Evolutionary conservation across 768 basidiomycete genomes (phyloP).

Genomic region (Trametes elegans): DNA sequence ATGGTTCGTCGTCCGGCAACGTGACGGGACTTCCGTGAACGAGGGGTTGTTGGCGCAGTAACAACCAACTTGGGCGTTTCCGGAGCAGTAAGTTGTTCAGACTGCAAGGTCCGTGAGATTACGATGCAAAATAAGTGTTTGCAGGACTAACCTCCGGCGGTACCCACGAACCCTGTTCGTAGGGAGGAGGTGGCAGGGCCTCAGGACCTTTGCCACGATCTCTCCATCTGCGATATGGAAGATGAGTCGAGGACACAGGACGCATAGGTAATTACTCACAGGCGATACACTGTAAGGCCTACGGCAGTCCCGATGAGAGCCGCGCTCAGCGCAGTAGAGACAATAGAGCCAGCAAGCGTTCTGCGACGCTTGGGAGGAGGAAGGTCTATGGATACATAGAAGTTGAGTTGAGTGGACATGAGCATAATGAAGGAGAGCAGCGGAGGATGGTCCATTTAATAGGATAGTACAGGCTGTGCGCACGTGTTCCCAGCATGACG

Average conservation of each 20-base stretch:
- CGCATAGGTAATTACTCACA: constrained; percentile 57
- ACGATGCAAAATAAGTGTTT: background rate
- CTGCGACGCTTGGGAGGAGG: constrained; percentile 77
- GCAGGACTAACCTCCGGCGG: constrained; percentile 34
- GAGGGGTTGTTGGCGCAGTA: constrained; percentile 37
- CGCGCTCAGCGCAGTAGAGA: constrained; percentile 81
- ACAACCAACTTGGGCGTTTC: constrained; percentile 28
- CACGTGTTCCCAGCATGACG: constrained; percentile 7
- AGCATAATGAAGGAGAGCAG: constrained; percentile 22
- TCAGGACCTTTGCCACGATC: constrained; percentile 62
- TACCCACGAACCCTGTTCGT: constrained; percentile 60
- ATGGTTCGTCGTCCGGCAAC: constrained; percentile 36
- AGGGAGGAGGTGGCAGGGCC: constrained; percentile 53
- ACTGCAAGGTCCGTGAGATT: background rate
- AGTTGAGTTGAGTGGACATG: constrained; percentile 27
- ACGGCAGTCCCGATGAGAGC: constrained; percentile 86
- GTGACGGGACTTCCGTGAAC: constrained; percentile 36
- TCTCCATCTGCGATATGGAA: constrained; percentile 58
- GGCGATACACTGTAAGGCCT: constrained; percentile 80
- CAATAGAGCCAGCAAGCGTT: constrained; percentile 77
- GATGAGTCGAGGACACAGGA: background rate
- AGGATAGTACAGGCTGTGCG: constrained; percentile 32
- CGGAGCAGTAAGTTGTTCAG: constrained; percentile 9
- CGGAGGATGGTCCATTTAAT: constrained; percentile 26
- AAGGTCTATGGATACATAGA: constrained; percentile 53